phyloP scores from a whole-genome alignment of 495 filamentous ascomycete genomes.

The Aspergillus sparsus region DNA sequence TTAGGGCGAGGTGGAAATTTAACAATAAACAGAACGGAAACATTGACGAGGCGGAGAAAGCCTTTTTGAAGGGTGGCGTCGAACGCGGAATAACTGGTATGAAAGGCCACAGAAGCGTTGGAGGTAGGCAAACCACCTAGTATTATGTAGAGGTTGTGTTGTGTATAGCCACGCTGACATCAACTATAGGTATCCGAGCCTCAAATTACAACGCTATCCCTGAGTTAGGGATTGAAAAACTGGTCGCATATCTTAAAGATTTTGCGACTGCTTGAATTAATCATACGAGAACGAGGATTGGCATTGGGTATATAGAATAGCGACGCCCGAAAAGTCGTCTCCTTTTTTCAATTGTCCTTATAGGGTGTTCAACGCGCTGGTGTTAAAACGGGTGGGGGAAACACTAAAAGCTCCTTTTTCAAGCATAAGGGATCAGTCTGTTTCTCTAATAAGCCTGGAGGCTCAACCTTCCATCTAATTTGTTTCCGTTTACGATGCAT shows the following conservation, averaged over 20 bases:
- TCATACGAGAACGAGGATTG: not conserved
- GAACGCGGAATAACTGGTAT: slow-evolving; percentile 64
- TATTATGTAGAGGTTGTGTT: slow-evolving; percentile 31
- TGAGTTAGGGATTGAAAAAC: slow-evolving; percentile 56
- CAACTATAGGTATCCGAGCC: slow-evolving; percentile 29
- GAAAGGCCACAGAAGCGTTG: slow-evolving; percentile 81
- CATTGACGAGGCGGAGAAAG: slow-evolving; percentile 69
- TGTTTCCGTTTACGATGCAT: not conserved
- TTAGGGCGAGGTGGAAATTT: not conserved
- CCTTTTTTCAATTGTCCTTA: not conserved
- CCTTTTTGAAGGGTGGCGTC: slow-evolving; percentile 72
- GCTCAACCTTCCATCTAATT: slow-evolving; percentile 15
- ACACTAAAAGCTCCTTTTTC: not conserved
- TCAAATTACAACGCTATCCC: slow-evolving; percentile 63
- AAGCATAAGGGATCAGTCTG: slow-evolving; percentile 3
- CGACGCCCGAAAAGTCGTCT: not conserved
- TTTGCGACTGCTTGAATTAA: slow-evolving; percentile 38
- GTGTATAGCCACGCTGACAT: not conserved
- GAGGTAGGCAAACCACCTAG: slow-evolving; percentile 66
- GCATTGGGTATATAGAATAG: slow-evolving; percentile 31
- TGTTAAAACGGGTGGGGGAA: not conserved
- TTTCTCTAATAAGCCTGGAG: slow-evolving; percentile 13
- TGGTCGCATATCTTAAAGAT: slow-evolving; percentile 56
- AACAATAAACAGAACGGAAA: slow-evolving; percentile 36
- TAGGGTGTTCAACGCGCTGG: slow-evolving; percentile 16